These are phyloP conservation scores for Dalbergia oliveri DNA, from an alignment of 306 rosid genomes.

Conservation along the genomic window DNA sequence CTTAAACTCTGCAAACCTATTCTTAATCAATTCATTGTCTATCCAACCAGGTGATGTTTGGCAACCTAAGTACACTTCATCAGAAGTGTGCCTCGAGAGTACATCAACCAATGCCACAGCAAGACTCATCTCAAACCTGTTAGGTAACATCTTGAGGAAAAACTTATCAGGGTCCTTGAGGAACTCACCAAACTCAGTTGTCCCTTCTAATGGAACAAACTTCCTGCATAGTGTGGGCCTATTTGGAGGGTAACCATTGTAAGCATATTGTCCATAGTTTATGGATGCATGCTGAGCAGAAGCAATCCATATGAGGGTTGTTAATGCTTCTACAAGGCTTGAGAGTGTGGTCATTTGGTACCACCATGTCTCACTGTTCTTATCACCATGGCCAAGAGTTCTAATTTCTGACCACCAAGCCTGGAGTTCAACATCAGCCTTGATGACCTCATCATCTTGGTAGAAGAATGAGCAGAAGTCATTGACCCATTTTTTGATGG, in stretches of 20 bases:
- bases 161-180: constrained; percentile 72
- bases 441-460: constrained; percentile 54
- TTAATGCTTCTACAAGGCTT: constrained; percentile 64
- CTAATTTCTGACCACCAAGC: constrained; percentile 79
- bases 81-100: constrained; percentile 59
- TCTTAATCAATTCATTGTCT: constrained; percentile 56
- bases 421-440: constrained; percentile 68
- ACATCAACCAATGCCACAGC: constrained; percentile 58
- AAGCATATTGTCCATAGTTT: constrained; percentile 71
- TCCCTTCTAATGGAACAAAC: constrained; percentile 76
- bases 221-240: constrained; percentile 66
- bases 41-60: constrained; percentile 62
- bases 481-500: constrained; percentile 74
- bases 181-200: constrained; percentile 65
- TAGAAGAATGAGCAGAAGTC: constrained; percentile 73
- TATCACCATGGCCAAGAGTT: constrained; percentile 71
- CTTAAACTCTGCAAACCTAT: constrained; percentile 59
- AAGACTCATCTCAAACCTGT: constrained; percentile 63
- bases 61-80: constrained; percentile 66
- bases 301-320: constrained; percentile 80
- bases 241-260: constrained; percentile 62
- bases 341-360: constrained; percentile 54
- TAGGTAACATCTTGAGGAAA: constrained; percentile 65
- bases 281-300: constrained; percentile 73
- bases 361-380: constrained; percentile 61